A percentile compares a stretch with the other conserved stretches of the same genome.
Evolutionary conservation across 805 yeast genomes (phyloP).

Genomic region (Yarrowia keelungensis): DNA sequence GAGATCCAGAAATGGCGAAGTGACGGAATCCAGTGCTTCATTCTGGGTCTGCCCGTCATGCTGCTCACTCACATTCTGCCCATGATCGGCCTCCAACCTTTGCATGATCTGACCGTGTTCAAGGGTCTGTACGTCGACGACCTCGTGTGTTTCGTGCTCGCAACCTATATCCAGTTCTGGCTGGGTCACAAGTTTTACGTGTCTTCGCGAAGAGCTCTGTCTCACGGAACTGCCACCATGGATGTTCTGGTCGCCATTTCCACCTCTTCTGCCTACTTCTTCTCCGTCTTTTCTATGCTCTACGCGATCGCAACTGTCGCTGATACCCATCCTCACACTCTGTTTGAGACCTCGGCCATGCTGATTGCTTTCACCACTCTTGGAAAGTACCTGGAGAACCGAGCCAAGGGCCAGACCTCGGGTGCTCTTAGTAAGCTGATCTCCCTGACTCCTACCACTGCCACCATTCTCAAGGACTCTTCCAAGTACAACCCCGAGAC

Average conservation of each 20-base stretch:
- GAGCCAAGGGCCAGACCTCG: constrained; percentile 93
- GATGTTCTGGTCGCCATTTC: constrained; percentile 87
- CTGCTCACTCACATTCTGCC: constrained; percentile 54
- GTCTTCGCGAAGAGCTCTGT: constrained; percentile 69
- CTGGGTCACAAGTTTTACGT: constrained; percentile 73
- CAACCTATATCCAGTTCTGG: constrained; percentile 66
- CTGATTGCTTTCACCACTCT: constrained; percentile 79
- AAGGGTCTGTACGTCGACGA: constrained; percentile 70
- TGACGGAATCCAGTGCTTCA: constrained; percentile 59
- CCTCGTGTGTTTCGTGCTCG: constrained; percentile 62
- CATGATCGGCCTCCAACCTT: constrained; percentile 53
- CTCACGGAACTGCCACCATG: constrained; percentile 83
- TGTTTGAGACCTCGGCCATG: constrained; percentile 90
- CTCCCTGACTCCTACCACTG: constrained; percentile 78
- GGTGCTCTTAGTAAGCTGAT: constrained; percentile 82
- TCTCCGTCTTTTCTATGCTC: constrained; percentile 70
- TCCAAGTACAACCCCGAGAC: constrained; percentile 39
- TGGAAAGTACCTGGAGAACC: constrained; percentile 91
- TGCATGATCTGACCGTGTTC: constrained; percentile 24
- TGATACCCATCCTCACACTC: constrained; percentile 60
- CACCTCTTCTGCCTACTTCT: constrained; percentile 76
- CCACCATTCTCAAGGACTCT: constrained; percentile 57
- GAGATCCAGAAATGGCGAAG: constrained; percentile 77
- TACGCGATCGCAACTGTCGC: constrained; percentile 48
- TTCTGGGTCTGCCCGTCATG: constrained; percentile 61